A percentile compares a stretch with the other conserved stretches of the same genome.
Evolutionary conservation across 2,329 filamentous ascomycete genomes (phyloP).

Genomic region (Lachnellula hyalina): DNA sequence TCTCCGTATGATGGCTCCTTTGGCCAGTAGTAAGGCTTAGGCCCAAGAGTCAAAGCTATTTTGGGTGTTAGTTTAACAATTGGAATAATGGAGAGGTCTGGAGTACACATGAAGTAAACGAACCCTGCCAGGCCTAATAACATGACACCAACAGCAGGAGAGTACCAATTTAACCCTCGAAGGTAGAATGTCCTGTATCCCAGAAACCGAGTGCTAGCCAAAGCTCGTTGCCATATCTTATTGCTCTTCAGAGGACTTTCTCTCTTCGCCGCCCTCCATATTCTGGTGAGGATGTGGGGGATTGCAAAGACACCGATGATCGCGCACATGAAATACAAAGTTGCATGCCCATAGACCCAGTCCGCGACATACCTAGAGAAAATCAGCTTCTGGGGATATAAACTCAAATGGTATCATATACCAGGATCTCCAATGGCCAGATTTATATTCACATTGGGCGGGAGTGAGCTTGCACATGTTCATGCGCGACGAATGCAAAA

Average conservation of each 20-base stretch:
- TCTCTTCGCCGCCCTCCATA: slow-evolving; percentile 1
- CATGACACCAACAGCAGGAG: slow-evolving; percentile 10
- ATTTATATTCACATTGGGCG: slow-evolving; percentile 7
- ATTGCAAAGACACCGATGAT: slow-evolving; percentile 11
- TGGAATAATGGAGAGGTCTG: not conserved
- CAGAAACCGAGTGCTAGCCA: slow-evolving; percentile 2
- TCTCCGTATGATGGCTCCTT: slow-evolving; percentile 39
- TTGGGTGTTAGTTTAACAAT: not conserved
- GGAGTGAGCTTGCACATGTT: slow-evolving; percentile 7
- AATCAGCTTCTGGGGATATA: no score
- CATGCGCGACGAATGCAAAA: slow-evolving; percentile 8
- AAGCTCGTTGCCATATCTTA: not conserved
- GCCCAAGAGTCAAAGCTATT: slow-evolving; percentile 11
- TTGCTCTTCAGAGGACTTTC: not conserved
- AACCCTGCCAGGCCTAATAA: slow-evolving; percentile 8
- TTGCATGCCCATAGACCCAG: slow-evolving; percentile 10
- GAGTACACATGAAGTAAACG: slow-evolving; percentile 13
- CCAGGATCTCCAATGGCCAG: slow-evolving; percentile 12
- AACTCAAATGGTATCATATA: not conserved
- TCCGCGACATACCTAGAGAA: slow-evolving; percentile 12
- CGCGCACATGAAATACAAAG: slow-evolving; percentile 13
- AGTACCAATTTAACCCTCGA: slow-evolving; percentile 9
- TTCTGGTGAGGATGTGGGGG: slow-evolving; percentile 1
- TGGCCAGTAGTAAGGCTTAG: slow-evolving; percentile 19
- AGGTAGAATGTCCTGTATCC: slow-evolving; percentile 11